Percentiles rank a stretch among this genome's conserved stretches.
Conservation (phyloP, 768 basidiomycete genomes). For the Candolleomyces eurysporus region DNA sequence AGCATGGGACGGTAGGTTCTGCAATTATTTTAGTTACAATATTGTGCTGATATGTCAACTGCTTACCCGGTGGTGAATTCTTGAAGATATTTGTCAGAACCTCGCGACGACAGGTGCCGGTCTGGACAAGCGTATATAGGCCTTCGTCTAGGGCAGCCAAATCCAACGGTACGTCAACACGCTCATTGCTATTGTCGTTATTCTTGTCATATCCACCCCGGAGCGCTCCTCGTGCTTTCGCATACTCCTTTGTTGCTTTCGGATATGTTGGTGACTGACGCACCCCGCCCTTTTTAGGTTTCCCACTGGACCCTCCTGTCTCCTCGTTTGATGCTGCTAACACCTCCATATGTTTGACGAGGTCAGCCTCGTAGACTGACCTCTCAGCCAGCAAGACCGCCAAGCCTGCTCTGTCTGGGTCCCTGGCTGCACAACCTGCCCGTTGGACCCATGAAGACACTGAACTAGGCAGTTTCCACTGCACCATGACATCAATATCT, state of each 20-base stretch:
- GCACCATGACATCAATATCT: constrained; percentile 29
- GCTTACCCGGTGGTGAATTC: constrained; percentile 13
- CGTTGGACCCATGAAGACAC: constrained; percentile 29
- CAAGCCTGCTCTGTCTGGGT: constrained; percentile 11
- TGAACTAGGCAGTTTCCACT: constrained; percentile 27
- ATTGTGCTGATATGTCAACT: neutral
- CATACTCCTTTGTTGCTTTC: constrained; percentile 14
- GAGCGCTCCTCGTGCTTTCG: constrained; percentile 5
- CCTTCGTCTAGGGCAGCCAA: constrained; percentile 24
- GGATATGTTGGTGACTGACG: constrained; percentile 11
- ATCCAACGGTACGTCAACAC: constrained; percentile 11
- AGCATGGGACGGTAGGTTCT: neutral
- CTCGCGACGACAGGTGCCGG: constrained; percentile 20
- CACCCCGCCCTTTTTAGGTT: neutral
- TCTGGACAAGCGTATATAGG: constrained; percentile 25
- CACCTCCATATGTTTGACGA: constrained; percentile 1
- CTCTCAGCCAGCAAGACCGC: constrained; percentile 20
- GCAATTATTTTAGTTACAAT: neutral
- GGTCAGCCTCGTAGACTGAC: constrained; percentile 18
- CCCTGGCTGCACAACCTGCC: constrained; percentile 26
- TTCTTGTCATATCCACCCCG: constrained; percentile 12
- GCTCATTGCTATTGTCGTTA: constrained; percentile 4
- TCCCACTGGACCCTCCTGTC: constrained; percentile 1
- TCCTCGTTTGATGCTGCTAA: neutral
- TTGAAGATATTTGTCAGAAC: constrained; percentile 18